Percentiles rank a stretch among this genome's conserved stretches.
These are phyloP conservation scores for Isochrysis galbana DNA, from an alignment of 78 protist genomes.

Conservation along the genomic window DNA sequence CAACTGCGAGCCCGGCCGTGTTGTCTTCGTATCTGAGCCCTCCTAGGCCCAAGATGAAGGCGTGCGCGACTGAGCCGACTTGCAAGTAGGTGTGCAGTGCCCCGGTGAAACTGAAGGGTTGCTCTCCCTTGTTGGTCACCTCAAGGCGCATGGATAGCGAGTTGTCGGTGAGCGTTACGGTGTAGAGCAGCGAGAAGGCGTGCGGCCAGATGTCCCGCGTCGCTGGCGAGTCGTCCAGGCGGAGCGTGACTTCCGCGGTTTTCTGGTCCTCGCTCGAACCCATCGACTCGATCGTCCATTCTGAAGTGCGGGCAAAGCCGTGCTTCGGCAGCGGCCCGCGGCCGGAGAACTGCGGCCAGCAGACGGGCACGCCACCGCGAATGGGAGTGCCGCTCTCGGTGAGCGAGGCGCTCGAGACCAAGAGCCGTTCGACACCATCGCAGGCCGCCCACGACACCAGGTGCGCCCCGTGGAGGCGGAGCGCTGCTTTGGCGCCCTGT, in stretches of 20 bases:
- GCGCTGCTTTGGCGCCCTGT: too few species aligned
- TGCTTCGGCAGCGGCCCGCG: slow-evolving; percentile 3
- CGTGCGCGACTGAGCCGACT: neutral
- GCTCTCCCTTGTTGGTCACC: neutral
- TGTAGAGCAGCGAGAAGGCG: neutral
- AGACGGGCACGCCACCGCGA: too few species aligned
- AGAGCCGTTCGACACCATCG: neutral
- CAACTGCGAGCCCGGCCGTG: neutral
- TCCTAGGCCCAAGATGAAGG: too few species aligned
- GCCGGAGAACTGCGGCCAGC: slow-evolving; percentile 22
- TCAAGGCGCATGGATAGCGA: neutral
- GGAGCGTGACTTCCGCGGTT: neutral
- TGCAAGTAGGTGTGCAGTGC: slow-evolving; percentile 22
- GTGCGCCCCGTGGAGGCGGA: too few species aligned
- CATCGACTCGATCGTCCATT: neutral
- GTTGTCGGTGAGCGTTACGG: neutral
- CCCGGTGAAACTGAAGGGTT: neutral
- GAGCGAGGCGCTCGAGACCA: too few species aligned
- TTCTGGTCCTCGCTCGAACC: too few species aligned
- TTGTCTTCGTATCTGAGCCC: neutral
- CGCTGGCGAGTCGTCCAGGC: neutral
- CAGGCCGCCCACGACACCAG: neutral
- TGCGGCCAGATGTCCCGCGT: neutral
- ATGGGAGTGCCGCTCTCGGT: too few species aligned
- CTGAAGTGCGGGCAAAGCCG: slow-evolving; percentile 16